phyloP scores from a whole-genome alignment of 2,329 filamentous ascomycete species.

The Emergomyces pasteurianus region DNA sequence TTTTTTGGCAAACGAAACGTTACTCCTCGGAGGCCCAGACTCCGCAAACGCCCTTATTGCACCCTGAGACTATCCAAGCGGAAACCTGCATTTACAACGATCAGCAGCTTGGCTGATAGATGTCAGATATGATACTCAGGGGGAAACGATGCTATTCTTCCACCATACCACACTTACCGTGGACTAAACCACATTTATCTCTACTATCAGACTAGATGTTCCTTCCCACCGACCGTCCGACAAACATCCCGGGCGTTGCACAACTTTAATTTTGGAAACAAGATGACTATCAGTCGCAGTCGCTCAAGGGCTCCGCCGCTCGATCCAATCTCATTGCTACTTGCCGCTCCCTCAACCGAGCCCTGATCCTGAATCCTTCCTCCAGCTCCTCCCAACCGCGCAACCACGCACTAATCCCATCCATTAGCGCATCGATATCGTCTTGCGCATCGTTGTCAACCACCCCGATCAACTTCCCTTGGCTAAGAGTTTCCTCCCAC shows the following conservation, averaged over 20 bases:
- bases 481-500: neutral
- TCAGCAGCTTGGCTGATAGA: neutral
- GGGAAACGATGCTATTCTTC: neutral
- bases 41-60: neutral
- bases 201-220: neutral
- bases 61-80: neutral
- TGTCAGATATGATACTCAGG: neutral
- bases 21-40: neutral
- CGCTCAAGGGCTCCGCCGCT: neutral
- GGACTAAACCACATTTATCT: neutral
- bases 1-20: neutral
- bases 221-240: neutral
- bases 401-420: slow-evolving; percentile 33
- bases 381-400: slow-evolving; percentile 33
- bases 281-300: neutral
- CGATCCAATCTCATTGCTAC: neutral
- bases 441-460: slow-evolving; percentile 6
- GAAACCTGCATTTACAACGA: neutral
- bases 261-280: neutral
- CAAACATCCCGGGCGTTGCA: neutral
- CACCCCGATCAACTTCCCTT: neutral
- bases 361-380: slow-evolving; percentile 31
- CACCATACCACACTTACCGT: neutral
- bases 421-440: slow-evolving; percentile 21
- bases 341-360: slow-evolving; percentile 43